Evolutionary conservation across 1,139 yeast genomes (phyloP), one percentile per base, ranked within the genome.

Genomic region (Debaryomyces nepalensis): DNA sequence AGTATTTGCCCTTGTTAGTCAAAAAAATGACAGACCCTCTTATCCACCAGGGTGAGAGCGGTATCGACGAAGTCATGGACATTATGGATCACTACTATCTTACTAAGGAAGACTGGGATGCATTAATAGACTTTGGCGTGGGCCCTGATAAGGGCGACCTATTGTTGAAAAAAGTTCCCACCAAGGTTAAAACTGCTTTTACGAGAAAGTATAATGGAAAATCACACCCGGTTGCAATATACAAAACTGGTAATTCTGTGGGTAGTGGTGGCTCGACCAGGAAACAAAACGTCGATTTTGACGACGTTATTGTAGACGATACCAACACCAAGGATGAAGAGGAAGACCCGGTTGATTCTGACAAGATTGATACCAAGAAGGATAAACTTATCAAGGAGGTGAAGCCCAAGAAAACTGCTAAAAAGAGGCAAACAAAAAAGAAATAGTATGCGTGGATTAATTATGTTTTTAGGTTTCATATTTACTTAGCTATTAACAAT

Each of bases 41-140:
- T 18, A 41, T 78, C 5, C 47, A 61, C 1, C 54, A 73, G 0
- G 85, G 83, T 0, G 74, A 73, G 5, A 88, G 73, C 1, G 95
- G 91, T 2, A 77, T 93, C 21, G 71, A 71, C 0, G 77, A 75
- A 3, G 83, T 87, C 3, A 83, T 93, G 36, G 72, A 71, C 10
- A 55, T 80, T 2, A 78, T 93, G 87, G 99, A 93, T 62, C 73
- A 80, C 26, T 93, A 95, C 61, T 93, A 79, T 58, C 63, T 95
- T 33, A 87, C 96, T 8, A 85, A 81, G 55, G 97, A 91, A 45
- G 98, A 93, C 63, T 93, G 95, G 90, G 98, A 91, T 56, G 77
- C 77, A 22, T 69, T 95, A 14, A 70, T 88, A 75, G 97, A 90
- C 48, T 79, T 90, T 49, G 84, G 89, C 16, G 83, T 90, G 11